phyloP scores from a whole-genome alignment of 805 yeast genomes.

The Cyberlindnera maritima region DNA sequence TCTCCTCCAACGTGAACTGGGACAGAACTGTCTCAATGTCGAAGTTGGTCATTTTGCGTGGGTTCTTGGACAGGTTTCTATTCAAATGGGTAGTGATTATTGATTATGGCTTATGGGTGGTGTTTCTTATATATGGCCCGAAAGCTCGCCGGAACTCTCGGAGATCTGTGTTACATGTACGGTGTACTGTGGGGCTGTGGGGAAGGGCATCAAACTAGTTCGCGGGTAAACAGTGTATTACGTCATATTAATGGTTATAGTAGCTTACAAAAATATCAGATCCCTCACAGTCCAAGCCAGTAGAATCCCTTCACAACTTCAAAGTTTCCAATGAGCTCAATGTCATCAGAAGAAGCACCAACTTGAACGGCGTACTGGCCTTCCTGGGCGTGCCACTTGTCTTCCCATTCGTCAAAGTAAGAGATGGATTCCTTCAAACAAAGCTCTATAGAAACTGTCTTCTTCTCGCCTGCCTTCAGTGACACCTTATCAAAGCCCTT shows the following conservation, averaged over 20 bases:
- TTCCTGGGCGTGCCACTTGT: constrained; percentile 49
- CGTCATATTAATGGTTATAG: no score
- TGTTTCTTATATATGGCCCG: no score
- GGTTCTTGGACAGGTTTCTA: neutral
- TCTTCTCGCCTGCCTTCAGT: constrained; percentile 43
- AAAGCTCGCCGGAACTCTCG: no score
- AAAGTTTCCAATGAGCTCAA: constrained; percentile 25
- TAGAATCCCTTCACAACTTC: constrained; percentile 22
- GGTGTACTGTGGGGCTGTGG: no score
- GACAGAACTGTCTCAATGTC: constrained; percentile 27
- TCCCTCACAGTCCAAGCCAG: constrained; percentile 23
- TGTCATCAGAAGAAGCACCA: constrained; percentile 39
- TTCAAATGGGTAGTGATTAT: no score
- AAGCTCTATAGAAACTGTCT: constrained; percentile 35
- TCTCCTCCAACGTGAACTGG: constrained; percentile 28
- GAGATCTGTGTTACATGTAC: no score
- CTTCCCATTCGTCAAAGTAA: constrained; percentile 47
- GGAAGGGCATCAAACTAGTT: no score
- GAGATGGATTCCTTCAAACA: constrained; percentile 49
- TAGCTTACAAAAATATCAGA: no score
- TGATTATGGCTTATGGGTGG: no score
- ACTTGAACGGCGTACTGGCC: constrained; percentile 50
- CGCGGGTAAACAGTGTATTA: no score
- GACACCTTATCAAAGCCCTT: constrained; percentile 55
- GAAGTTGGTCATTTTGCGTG: constrained; percentile 10